phyloP scores from a whole-genome alignment of 257 asterid species.

The Ehretia macrophylla region DNA sequence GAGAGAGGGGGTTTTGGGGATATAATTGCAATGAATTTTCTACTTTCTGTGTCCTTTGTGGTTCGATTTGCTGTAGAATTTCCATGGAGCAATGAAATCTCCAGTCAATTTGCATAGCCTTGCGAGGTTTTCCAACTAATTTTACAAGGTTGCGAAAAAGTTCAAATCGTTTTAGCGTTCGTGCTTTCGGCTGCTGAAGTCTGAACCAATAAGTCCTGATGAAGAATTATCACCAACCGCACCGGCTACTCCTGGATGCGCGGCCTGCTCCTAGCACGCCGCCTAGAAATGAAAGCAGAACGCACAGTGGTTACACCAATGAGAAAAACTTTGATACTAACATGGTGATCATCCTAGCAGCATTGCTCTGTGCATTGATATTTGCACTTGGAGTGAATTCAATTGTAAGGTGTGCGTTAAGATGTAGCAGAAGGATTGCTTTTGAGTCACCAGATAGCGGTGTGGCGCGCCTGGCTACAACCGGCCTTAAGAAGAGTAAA shows the following conservation, averaged over 20 bases:
- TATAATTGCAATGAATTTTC: slow-evolving; percentile 32
- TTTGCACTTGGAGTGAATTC: slow-evolving; percentile 73
- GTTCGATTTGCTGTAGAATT: slow-evolving; percentile 40
- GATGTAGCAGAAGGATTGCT: slow-evolving; percentile 41
- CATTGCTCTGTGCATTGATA: slow-evolving; percentile 59
- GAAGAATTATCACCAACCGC: slow-evolving; percentile 34
- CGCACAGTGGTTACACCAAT: slow-evolving; percentile 16
- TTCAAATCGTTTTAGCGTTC: background rate
- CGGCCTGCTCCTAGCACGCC: slow-evolving; percentile 11
- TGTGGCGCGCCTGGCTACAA: slow-evolving; percentile 26
- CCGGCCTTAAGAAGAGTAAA: slow-evolving; percentile 55
- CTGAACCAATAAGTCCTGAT: slow-evolving; percentile 14
- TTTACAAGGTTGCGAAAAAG: background rate
- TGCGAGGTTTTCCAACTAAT: background rate
- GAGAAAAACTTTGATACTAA: slow-evolving; percentile 55
- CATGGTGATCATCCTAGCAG: slow-evolving; percentile 73
- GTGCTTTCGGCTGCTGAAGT: background rate
- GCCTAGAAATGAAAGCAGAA: slow-evolving; percentile 21
- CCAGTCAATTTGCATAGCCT: slow-evolving; percentile 1
- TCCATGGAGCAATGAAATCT: slow-evolving; percentile 12
- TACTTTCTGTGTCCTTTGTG: slow-evolving; percentile 46
- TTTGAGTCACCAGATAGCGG: slow-evolving; percentile 20
- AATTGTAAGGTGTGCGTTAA: slow-evolving; percentile 45
- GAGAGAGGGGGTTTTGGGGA: background rate
- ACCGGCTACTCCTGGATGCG: slow-evolving; percentile 38